Base-by-base conservation (phyloP, 805 yeast species). In the Suhomyces sp. region DNA sequence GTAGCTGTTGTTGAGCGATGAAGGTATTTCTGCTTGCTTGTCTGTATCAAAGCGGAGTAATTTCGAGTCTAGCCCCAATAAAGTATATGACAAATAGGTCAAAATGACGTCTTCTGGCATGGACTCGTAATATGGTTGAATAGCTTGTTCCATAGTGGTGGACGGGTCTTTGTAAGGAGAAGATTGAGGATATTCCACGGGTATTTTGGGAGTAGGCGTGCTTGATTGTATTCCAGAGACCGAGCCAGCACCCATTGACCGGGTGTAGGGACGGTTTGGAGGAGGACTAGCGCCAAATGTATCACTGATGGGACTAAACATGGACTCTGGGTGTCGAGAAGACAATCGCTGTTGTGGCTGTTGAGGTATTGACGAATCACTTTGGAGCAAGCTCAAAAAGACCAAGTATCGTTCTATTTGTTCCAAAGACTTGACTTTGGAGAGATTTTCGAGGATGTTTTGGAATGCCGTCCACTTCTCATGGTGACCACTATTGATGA, bases 31-130 rank as follows among this genome's bases (percentile, higher is more conserved):
- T 20, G 72, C 60, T 39, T 57, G 62, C n/a, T 68, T 68, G 6
- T 62, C 60, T 15, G 65, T 64, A 5, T 51, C 41, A 51, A 83
- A 74, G 0, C 82, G 76, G 46, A 86, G 76, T 52, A 84, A 54
- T 29, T 76, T 78, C 2, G 89, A 82, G 25, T 85, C 85, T 2
- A 83, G 75, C 0, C 89, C 91, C n/a, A 80, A 62, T 44, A 86
- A 61, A 0, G 86, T 76, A 56, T 78, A 86, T 6, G 81, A 73
- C 3, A 85, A 67, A 56, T 57, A 54, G 17, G 59, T 54, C 29
- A 57, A 46, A 12, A 54, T 59, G 19, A 55, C 52, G 12, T 60
- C 62, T 56, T 71, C 76, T 6, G 62, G 59, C 21, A 67, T 46
- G 0, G 71, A 56, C 33, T 67, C 65, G 52, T 71, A 71, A 60